Evolutionary conservation across 805 yeast genomes (phyloP), one percentile per base, ranked within the genome.

Genomic region (Tetrapisispora phaffii): DNA sequence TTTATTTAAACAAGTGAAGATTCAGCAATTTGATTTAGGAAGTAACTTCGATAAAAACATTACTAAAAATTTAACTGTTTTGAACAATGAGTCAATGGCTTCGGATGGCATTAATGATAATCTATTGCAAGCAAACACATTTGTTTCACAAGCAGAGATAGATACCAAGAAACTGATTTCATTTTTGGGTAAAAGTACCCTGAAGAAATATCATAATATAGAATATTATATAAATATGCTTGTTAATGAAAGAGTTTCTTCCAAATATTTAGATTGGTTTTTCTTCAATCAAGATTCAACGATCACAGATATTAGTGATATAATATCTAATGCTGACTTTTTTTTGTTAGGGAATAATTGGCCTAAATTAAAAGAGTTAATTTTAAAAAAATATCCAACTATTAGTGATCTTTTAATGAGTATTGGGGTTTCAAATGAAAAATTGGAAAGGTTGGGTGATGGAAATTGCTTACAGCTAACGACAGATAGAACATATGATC

Each of bases 251-350:
- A 44, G 45, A 4, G 46, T 54, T 13, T 52, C 60, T 12, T 47
- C 46, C 15, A 52, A 50, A 37, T 57, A 46, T 47, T 44, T 47
- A 29, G 65, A 60, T 44, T 60, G 63, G 63, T 53, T 52, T 47
- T 58, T 59, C 37, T 50, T 60, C 22, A 48, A 45, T 5, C 42
- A 47, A 13, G 42, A 55, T 44, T 24, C 31, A 20, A 16, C 1
- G 7, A 23, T 35, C 3, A 13, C 4, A 6, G 41, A 36, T 31
- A 15, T 39, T 3, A 16, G 16, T 21, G 37, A 33, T 6, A 15
- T 37, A 3, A 29, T 22, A 16, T 32, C 23, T 9, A 23, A n/a
- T 24, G 41, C 31, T 16, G 39, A 37, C 9, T 41, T 15, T 8
- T 40, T 40, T 17, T 23, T 40, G 33, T 17, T 23, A 10, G 43